phyloP scores from a whole-genome alignment of 441 rosid species.

The Geranium incanum region DNA sequence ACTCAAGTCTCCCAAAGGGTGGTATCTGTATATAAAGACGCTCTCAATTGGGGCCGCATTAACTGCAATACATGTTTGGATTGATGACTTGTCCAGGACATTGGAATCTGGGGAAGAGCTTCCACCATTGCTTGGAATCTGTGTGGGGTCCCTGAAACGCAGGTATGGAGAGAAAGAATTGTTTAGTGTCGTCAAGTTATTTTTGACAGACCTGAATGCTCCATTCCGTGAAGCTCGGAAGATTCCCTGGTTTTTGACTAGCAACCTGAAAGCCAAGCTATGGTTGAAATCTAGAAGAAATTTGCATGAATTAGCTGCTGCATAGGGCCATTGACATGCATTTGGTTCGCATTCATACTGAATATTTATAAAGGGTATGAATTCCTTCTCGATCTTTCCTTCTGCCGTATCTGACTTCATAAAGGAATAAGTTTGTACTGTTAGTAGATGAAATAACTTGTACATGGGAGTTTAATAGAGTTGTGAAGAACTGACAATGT shows the following conservation, averaged over 20 bases:
- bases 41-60: neutral
- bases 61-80: neutral
- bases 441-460: neutral
- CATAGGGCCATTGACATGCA: neutral
- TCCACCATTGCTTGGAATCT: conserved; percentile 3
- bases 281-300: conserved; percentile 2
- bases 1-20: neutral
- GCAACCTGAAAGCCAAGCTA: neutral
- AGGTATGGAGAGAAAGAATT: neutral
- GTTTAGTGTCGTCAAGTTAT: neutral
- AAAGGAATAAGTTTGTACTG: neutral
- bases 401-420: neutral
- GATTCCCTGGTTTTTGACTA: neutral
- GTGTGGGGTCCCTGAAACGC: neutral
- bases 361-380: neutral
- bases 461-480: neutral
- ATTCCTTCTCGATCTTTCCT: neutral
- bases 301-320: neutral
- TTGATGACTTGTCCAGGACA: conserved; percentile 1
- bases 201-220: neutral
- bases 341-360: neutral
- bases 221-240: neutral
- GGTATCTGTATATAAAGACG: neutral
- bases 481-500: neutral
- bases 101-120: conserved; percentile 1